phyloP scores from a whole-genome alignment of 1,284 basidiomycete species.

The Kalmanozyma brasiliensis region DNA sequence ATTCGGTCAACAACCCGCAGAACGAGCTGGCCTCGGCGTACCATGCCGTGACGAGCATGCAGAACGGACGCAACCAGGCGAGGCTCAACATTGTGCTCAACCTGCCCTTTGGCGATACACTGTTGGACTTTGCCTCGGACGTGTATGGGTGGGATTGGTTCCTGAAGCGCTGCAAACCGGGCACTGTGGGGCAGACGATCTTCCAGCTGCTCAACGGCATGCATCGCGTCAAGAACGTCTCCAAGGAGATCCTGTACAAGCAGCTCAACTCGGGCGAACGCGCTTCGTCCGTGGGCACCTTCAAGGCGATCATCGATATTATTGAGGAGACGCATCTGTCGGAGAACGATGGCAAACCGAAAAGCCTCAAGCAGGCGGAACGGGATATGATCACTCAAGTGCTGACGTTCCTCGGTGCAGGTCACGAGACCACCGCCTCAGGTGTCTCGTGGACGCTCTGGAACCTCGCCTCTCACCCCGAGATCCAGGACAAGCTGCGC shows the following conservation, averaged over 20 bases:
- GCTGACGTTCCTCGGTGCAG: slow-evolving; percentile 59
- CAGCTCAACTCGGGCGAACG: slow-evolving; percentile 49
- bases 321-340: slow-evolving; percentile 39
- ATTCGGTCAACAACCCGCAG: slow-evolving; percentile 49
- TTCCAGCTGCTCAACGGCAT: slow-evolving; percentile 43
- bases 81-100: slow-evolving; percentile 57
- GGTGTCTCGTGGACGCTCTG: slow-evolving; percentile 80
- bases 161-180: slow-evolving; percentile 4
- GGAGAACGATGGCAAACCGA: slow-evolving; percentile 47
- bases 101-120: slow-evolving; percentile 45
- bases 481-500: slow-evolving; percentile 74
- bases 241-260: slow-evolving; percentile 49
- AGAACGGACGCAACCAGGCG: slow-evolving; percentile 52
- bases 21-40: slow-evolving; percentile 61
- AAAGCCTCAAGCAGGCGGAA: slow-evolving; percentile 50
- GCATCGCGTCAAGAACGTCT: slow-evolving; percentile 51
- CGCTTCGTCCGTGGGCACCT: slow-evolving; percentile 11
- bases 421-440: slow-evolving; percentile 73
- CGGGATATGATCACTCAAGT: slow-evolving; percentile 53
- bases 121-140: slow-evolving; percentile 31
- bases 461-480: slow-evolving; percentile 73
- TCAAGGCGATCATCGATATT: slow-evolving; percentile 49
- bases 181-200: background rate
- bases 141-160: slow-evolving; percentile 16
- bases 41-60: slow-evolving; percentile 54